Base-by-base conservation (phyloP, 2,329 filamentous ascomycete genomes). In the Dothiorella sarmentorum region DNA sequence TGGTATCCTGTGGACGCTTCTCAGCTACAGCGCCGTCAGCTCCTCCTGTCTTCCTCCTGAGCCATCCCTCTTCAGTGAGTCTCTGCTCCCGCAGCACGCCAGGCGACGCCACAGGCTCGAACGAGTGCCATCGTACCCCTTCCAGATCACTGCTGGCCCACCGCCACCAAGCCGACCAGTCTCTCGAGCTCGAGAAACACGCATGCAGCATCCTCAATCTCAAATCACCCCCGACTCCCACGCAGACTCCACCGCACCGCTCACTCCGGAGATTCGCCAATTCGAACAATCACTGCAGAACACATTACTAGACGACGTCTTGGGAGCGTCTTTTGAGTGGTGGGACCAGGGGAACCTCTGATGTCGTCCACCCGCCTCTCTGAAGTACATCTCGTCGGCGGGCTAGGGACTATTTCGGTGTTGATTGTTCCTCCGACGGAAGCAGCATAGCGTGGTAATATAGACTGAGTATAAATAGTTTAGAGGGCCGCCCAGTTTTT, bases 271-370 rank as follows among this genome's bases (percentile, higher is more conserved):
- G n/a, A 27, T 53, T 15, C 49, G 49, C 5, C 49, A 53, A 11
- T 53, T 53, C 24, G 49, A 53, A 11, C 49, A 53, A 26, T 53
- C 49, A 3, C 20, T 53, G 15, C 49, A 53, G 17, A 37, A n/a
- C 9, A 53, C 49, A 3, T 29, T 53, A 2, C 49, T 53, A 9
- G 49, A 53, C 22, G 49, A 53, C 11, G 35, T 53, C 22, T 3
- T 53, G 4, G 49, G 49, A 2, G 35, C 33, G 3, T 53, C 49
- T 2, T 53, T 53, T 18, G 49, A 53, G n/a, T 53, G 49, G 49
- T 53, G 49, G 49, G 49, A 53, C 17, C 49, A 53, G 22, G 49
- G 49, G 2, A 53, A 53, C n/a, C 49, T 53, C 15, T 53, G 17
- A 53, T n/a, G 15, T 18, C 33, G n/a, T n/a, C n/a, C n/a, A n/a